Base-by-base conservation (phyloP, 2,329 filamentous ascomycete species). In the Elsinoe perseae region DNA sequence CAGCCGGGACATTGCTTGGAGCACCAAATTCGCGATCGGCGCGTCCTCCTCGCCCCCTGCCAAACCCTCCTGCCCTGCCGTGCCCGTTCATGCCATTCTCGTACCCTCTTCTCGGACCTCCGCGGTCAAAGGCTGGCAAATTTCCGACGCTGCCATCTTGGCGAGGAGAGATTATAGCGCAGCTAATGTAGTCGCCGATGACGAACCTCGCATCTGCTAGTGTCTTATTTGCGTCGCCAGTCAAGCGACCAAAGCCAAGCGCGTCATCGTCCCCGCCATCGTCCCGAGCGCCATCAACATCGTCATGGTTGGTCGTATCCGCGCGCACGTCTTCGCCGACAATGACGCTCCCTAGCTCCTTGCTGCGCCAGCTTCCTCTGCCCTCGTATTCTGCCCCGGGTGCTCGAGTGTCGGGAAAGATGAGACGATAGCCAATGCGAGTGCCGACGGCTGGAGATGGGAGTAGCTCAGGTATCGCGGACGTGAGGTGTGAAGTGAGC, bases 181-280 rank as follows among this genome's bases (percentile, higher is more conserved):
- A 92, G 57, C 86, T 85, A 38, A 97, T 78, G 66, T 87, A 95
- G 70, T 97, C 92, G 0, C 92, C 92, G 60, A 93, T 86, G 9
- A 95, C 86, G 65, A 95, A 95, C 20, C 85, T 81, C 30, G 81
- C 83, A 55, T 95, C 88, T 34, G 77, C 77, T 28, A 97, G 72
- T 7, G 87, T 91, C 73, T 86, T 92, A 25, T 83, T 77, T 9
- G 82, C 79, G 25, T 88, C 84, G 4, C 80, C 80, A 30, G 77
- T 77, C 55, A 80, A 70, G 44, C 76, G 46, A 25, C 64, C 54
- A 64, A 56, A 25, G 54, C 58, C 58, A 20, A 54, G 53, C 5
- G 48, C 67, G 23, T 73, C 73, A 36, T 66, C 61, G 50, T 68
- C 67, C 60, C 64, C 32, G 63, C 64, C 43, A 65, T 68, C 46